A percentile compares a stretch with the other conserved stretches of the same genome.
phyloP scores from a whole-genome alignment of 2,329 filamentous ascomycete species.

The Amylocarpus encephaloides region DNA sequence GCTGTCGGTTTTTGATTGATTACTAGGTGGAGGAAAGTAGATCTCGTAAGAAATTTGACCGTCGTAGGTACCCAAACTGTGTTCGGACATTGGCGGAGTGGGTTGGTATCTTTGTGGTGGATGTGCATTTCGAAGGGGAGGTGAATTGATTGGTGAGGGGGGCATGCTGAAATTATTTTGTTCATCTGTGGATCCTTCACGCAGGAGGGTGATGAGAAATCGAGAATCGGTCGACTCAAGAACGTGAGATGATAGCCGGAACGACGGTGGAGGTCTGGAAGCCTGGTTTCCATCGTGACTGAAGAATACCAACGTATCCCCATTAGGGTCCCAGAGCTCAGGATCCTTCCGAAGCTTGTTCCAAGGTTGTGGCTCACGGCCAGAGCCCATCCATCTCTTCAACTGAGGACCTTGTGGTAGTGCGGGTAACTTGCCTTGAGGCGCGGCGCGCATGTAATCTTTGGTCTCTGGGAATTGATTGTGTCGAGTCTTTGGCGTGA shows the following conservation, averaged over 20 bases:
- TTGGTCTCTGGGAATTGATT: slow-evolving; percentile 5
- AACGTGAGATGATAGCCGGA: slow-evolving; percentile 52
- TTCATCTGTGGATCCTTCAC: slow-evolving; percentile 47
- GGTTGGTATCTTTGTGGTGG: slow-evolving; percentile 11
- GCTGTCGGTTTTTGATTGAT: slow-evolving; percentile 42
- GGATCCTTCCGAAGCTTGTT: slow-evolving; percentile 54
- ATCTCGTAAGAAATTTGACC: slow-evolving; percentile 56
- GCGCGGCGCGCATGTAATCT: slow-evolving; percentile 29
- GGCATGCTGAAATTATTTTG: slow-evolving; percentile 35
- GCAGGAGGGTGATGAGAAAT: slow-evolving; percentile 46
- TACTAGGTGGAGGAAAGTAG: slow-evolving; percentile 52
- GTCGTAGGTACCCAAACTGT: slow-evolving; percentile 30
- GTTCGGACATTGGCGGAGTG: slow-evolving; percentile 34
- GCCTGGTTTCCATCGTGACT: slow-evolving; percentile 36
- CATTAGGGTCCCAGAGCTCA: slow-evolving; percentile 55
- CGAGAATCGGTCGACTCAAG: slow-evolving; percentile 52
- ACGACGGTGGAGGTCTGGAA: slow-evolving; percentile 42
- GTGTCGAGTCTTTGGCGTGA: background rate
- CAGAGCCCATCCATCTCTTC: slow-evolving; percentile 48
- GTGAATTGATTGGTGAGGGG: slow-evolving; percentile 37
- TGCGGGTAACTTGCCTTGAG: slow-evolving; percentile 39
- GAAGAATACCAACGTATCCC: slow-evolving; percentile 53
- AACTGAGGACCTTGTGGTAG: slow-evolving; percentile 39
- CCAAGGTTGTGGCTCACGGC: slow-evolving; percentile 45
- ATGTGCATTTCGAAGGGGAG: slow-evolving; percentile 17